Percentiles rank a stretch among this genome's conserved stretches.
These are phyloP conservation scores for Solanum hybrid DNA, from an alignment of 305 asterid genomes.

Conservation along the genomic window DNA sequence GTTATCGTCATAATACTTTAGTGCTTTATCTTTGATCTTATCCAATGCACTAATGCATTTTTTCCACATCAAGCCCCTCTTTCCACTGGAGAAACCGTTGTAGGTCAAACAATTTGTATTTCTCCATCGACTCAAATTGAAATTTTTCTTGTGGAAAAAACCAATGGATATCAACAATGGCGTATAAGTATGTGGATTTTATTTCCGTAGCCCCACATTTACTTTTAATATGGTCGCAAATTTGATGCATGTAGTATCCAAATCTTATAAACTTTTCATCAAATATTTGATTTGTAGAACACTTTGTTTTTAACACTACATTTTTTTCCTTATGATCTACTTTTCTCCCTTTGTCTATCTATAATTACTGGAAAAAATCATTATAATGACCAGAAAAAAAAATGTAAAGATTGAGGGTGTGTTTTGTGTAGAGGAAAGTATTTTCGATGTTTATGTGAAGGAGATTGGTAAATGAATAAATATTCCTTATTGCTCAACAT, in stretches of 20 bases:
- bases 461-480: too few relatives aligned
- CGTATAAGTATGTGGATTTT: conserved; percentile 3
- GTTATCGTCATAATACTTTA: neutral
- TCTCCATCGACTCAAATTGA: neutral
- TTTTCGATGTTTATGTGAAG: too few relatives aligned
- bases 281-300: neutral
- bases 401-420: too few relatives aligned
- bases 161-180: conserved; percentile 10
- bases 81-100: neutral
- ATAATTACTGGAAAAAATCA: too few relatives aligned
- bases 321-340: too few relatives aligned
- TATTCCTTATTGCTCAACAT: too few relatives aligned
- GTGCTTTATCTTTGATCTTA: neutral
- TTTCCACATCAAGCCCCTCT: neutral
- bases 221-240: neutral
- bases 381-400: too few relatives aligned
- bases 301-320: neutral
- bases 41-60: neutral
- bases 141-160: neutral
- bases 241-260: neutral
- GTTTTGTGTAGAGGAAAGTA: too few relatives aligned
- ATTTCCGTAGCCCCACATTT: conserved; percentile 1
- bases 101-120: neutral
- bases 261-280: neutral
- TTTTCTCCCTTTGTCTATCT: too few relatives aligned